These are phyloP conservation scores for Gryganskiella cystojenkinii DNA, from an alignment of 192 early-diverging fungal genomes.

Conservation along the genomic window DNA sequence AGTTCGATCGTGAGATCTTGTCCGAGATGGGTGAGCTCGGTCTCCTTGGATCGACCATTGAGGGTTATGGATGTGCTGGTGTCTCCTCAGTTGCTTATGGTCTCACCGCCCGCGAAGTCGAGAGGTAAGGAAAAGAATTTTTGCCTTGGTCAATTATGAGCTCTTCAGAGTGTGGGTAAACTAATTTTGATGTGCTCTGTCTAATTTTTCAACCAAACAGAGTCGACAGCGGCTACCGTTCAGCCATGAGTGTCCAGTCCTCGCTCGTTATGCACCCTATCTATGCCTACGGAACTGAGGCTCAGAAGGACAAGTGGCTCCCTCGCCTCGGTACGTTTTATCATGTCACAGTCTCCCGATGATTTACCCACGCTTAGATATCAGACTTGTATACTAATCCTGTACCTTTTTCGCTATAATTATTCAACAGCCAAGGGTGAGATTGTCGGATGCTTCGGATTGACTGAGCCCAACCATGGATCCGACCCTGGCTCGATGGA, in stretches of 20 bases:
- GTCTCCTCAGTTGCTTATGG: constrained; percentile 98
- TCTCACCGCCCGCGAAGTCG: constrained; percentile 95
- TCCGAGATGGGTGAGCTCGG: constrained; percentile 94
- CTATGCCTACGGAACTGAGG: constrained; percentile 91
- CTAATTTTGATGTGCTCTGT: neutral
- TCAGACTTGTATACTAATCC: too few species aligned
- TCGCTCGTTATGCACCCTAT: constrained; percentile 99
- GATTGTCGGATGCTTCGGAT: constrained; percentile 91
- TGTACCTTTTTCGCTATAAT: too few species aligned
- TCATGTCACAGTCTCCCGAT: neutral
- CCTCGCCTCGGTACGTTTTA: constrained; percentile 75
- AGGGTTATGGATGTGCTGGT: constrained; percentile 97
- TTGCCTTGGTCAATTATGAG: neutral
- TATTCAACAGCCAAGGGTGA: constrained; percentile 79
- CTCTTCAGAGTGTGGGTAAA: neutral
- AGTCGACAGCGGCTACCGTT: constrained; percentile 96
- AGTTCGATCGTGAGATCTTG: constrained; percentile 92
- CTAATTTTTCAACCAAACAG: constrained; percentile 42
- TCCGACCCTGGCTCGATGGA: constrained; percentile 95
- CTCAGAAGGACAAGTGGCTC: constrained; percentile 92
- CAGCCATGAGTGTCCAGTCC: constrained; percentile 98
- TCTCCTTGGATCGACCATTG: constrained; percentile 92
- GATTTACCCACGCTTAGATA: too few species aligned
- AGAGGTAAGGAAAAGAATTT: constrained; percentile 63
- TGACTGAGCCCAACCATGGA: constrained; percentile 99